Percentiles rank a stretch among this genome's conserved stretches.
phyloP scores from a whole-genome alignment of 768 basidiomycete species.

The Tricholoma sp. region DNA sequence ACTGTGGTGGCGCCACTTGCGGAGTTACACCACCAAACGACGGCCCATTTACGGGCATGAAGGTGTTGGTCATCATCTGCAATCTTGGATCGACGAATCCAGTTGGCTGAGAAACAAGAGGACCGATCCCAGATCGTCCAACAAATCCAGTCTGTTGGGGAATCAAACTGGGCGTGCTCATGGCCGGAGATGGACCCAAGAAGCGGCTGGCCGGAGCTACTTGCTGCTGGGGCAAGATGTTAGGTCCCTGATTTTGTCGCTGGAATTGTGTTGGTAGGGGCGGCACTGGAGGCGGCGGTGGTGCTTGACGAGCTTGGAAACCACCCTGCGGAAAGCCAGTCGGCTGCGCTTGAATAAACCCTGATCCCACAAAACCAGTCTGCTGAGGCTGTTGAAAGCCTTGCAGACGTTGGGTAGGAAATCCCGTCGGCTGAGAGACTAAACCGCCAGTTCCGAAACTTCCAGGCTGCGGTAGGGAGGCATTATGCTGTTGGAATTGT shows the following conservation, averaged over 20 bases:
- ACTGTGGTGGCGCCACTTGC: constrained; percentile 62
- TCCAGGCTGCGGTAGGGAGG: constrained; percentile 25
- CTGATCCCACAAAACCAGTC: constrained; percentile 44
- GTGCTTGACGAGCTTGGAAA: constrained; percentile 41
- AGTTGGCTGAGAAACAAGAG: constrained; percentile 69
- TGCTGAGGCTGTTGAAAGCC: constrained; percentile 59
- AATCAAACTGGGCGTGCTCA: constrained; percentile 35
- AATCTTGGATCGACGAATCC: constrained; percentile 81
- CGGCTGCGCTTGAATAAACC: constrained; percentile 46
- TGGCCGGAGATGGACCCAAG: constrained; percentile 50
- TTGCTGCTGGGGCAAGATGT: constrained; percentile 40
- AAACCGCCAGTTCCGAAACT: constrained; percentile 36
- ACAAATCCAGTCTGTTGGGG: constrained; percentile 60
- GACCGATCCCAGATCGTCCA: constrained; percentile 29
- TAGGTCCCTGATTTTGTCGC: constrained; percentile 35
- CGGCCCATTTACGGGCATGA: constrained; percentile 75
- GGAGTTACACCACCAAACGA: constrained; percentile 60
- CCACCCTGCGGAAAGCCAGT: constrained; percentile 43
- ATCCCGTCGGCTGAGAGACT: constrained; percentile 61
- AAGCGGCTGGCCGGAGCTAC: constrained; percentile 44
- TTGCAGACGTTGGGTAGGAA: constrained; percentile 34
- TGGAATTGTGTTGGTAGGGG: constrained; percentile 61
- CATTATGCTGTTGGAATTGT: constrained; percentile 23
- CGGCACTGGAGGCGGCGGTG: constrained; percentile 53
- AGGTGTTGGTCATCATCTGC: constrained; percentile 85